Conservation (phyloP, 495 filamentous ascomycete genomes). For the Talaromyces stipitatus region DNA sequence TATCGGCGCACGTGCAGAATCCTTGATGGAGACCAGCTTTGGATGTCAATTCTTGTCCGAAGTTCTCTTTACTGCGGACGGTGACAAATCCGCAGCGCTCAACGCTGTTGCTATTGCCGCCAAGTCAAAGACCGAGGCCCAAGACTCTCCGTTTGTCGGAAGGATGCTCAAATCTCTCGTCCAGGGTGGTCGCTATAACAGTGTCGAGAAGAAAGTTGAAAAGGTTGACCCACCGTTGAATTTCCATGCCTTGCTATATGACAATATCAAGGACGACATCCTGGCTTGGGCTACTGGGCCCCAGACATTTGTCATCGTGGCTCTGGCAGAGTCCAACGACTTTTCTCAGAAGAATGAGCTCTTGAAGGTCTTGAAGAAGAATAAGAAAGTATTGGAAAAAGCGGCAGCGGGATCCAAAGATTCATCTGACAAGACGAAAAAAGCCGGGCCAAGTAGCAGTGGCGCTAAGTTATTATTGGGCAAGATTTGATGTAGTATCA, state of each 20-base stretch:
- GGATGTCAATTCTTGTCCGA: conserved; percentile 83
- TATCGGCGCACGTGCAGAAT: conserved; percentile 57
- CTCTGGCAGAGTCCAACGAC: conserved; percentile 68
- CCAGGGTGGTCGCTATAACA: conserved; percentile 77
- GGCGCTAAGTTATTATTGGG: conserved; percentile 37
- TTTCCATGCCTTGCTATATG: conserved; percentile 73
- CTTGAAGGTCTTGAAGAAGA: conserved; percentile 54
- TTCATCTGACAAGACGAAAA: conserved; percentile 28
- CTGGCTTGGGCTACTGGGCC: conserved; percentile 80
- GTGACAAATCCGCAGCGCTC: conserved; percentile 63
- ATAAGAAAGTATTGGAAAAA: conserved; percentile 42
- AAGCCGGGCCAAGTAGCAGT: conserved; percentile 29
- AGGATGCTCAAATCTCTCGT: conserved; percentile 86
- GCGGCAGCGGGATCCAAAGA: conserved; percentile 25
- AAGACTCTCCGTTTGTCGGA: conserved; percentile 57
- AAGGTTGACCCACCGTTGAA: conserved; percentile 66
- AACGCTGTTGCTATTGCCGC: conserved; percentile 63
- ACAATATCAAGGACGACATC: conserved; percentile 63
- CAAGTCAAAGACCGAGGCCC: conserved; percentile 49
- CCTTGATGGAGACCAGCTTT: conserved; percentile 64
- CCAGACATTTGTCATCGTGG: conserved; percentile 75
- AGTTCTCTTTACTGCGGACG: conserved; percentile 66
- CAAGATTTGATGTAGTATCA: conserved; percentile 27
- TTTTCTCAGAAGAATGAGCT: conserved; percentile 62
- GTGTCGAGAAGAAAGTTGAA: conserved; percentile 55